Evolutionary conservation across 306 rosid species (phyloP).

Genomic region (Malus sylvestris): DNA sequence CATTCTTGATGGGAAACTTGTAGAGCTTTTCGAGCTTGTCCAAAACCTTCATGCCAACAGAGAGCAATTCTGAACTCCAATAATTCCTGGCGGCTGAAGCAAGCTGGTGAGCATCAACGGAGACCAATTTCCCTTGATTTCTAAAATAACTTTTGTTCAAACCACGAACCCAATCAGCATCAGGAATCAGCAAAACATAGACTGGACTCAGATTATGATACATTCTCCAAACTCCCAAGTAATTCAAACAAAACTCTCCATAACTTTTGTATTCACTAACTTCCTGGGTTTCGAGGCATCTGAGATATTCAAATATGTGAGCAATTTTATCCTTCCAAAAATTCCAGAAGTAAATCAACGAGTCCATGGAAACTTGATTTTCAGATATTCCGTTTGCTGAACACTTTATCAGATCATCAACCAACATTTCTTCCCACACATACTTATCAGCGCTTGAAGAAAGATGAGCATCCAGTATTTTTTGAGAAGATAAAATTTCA

Average conservation of each 20-base stretch:
- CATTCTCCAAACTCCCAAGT: conserved; percentile 46
- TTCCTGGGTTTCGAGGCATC: conserved; percentile 26
- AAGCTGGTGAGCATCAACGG: conserved; percentile 25
- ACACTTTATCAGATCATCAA: conserved; percentile 18
- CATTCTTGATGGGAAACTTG: conserved; percentile 11
- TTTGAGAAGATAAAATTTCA: conserved; percentile 49
- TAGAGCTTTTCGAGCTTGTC: conserved; percentile 33
- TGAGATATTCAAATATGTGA: conserved; percentile 28
- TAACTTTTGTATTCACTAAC: conserved; percentile 13
- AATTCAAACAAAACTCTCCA: conserved; percentile 44
- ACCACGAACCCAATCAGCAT: conserved; percentile 51
- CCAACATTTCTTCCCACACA: conserved; percentile 30
- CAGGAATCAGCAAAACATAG: conserved; percentile 41
- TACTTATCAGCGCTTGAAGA: conserved; percentile 24
- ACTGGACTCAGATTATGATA: conserved; percentile 5
- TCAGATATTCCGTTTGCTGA: conserved; percentile 17
- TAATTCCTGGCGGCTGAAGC: conserved; percentile 31
- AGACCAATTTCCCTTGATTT: conserved; percentile 33
- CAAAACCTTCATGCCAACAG: conserved; percentile 48
- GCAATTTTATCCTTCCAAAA: conserved; percentile 52
- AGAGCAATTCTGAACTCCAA: conserved; percentile 49
- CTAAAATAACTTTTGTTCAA: conserved; percentile 20
- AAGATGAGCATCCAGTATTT: conserved; percentile 55
- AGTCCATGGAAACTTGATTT: conserved; percentile 40
- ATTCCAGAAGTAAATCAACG: conserved; percentile 59